Conservation (phyloP, 2,329 filamentous ascomycete genomes). For the Mariannaea elegans region DNA sequence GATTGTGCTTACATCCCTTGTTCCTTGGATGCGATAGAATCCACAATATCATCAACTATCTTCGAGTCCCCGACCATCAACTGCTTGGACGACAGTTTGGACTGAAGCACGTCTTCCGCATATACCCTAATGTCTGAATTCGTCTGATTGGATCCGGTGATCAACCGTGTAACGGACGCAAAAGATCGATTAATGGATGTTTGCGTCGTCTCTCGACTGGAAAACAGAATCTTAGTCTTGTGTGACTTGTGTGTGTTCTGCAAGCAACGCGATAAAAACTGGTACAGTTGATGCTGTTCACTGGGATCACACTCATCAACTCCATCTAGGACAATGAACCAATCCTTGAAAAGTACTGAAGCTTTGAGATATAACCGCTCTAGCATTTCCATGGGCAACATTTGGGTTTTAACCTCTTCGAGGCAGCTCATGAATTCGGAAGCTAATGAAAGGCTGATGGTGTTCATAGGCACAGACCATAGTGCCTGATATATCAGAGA, state of each 20-base stretch:
- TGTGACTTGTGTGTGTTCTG: neutral
- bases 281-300: neutral
- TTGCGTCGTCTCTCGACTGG: constrained; percentile 3
- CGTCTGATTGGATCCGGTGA: constrained; percentile 1
- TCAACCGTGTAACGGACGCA: neutral
- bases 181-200: neutral
- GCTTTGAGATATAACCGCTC: neutral
- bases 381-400: neutral
- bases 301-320: constrained; percentile 14
- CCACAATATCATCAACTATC: constrained; percentile 3
- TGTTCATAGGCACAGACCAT: neutral
- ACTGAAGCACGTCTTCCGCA: too few species aligned
- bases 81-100: constrained; percentile 3
- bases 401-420: neutral
- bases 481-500: constrained; percentile 8
- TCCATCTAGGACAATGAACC: constrained; percentile 19
- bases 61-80: constrained; percentile 1
- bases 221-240: constrained; percentile 8
- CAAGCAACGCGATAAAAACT: neutral
- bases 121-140: constrained; percentile 16
- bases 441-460: neutral
- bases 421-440: neutral
- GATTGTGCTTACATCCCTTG: constrained; percentile 21
- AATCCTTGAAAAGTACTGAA: neutral
- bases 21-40: constrained; percentile 12